A percentile compares a stretch with the other conserved stretches of the same genome.
These are phyloP conservation scores for Saturnispora saitoi DNA, from an alignment of 805 yeast genomes.

Conservation along the genomic window DNA sequence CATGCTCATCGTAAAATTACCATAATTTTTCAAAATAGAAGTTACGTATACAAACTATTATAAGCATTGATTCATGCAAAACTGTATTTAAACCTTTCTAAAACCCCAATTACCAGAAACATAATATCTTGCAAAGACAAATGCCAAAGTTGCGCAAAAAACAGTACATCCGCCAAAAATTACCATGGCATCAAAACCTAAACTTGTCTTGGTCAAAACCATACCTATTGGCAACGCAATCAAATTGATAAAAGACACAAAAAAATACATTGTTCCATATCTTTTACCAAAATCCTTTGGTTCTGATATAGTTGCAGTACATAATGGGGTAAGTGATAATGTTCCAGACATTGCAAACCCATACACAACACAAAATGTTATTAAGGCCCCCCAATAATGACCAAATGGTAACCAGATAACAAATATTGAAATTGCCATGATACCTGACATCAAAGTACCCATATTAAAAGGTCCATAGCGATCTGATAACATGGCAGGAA, in stretches of 20 bases:
- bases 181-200: constrained; percentile 26
- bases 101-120: constrained; percentile 16
- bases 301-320: constrained; percentile 53
- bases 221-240: constrained; percentile 40
- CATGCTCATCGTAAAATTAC: neutral
- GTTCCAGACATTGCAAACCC: constrained; percentile 59
- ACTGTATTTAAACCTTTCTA: too few species aligned
- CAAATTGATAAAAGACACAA: constrained; percentile 35
- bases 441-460: constrained; percentile 29
- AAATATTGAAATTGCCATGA: constrained; percentile 38
- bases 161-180: constrained; percentile 26
- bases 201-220: constrained; percentile 24
- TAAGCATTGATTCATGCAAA: too few species aligned
- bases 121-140: constrained; percentile 16
- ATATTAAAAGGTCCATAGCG: constrained; percentile 38
- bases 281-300: constrained; percentile 62
- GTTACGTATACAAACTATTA: too few species aligned
- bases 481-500: constrained; percentile 40
- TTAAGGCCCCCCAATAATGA: constrained; percentile 31
- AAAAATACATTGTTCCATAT: constrained; percentile 59
- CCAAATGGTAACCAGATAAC: constrained; percentile 64
- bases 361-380: constrained; percentile 43
- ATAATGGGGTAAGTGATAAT: constrained; percentile 56
- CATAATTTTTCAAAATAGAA: neutral
- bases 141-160: constrained; percentile 17